Percentiles rank a stretch among this genome's conserved stretches.
These are phyloP conservation scores for Austropuccinia psidii DNA, from an alignment of 1,284 basidiomycete genomes.

Conservation along the genomic window DNA sequence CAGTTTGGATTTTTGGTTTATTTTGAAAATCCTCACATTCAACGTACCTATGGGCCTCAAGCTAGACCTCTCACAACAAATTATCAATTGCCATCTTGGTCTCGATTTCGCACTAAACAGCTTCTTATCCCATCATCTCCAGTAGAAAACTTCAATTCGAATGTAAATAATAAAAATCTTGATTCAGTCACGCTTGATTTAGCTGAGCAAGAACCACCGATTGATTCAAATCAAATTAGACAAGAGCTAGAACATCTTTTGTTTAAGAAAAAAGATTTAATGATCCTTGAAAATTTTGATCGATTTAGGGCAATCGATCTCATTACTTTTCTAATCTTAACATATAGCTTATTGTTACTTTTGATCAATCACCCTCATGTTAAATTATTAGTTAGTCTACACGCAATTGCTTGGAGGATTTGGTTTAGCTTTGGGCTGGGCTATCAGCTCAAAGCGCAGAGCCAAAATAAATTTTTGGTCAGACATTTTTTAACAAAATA, in stretches of 20 bases:
- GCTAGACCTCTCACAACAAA: conserved; percentile 39
- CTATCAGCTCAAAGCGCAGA: conserved; percentile 71
- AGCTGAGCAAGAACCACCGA: conserved; percentile 1
- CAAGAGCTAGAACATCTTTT: conserved; percentile 85
- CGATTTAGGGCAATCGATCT: conserved; percentile 66
- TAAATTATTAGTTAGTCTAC: conserved; percentile 61
- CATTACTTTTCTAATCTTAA: conserved; percentile 57
- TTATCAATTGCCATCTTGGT: conserved; percentile 14
- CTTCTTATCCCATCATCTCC: conserved; percentile 13
- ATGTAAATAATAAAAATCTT: no score
- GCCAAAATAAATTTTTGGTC: conserved; percentile 77
- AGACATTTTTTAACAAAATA: conserved; percentile 77
- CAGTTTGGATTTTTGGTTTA: conserved; percentile 94
- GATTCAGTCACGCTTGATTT: not conserved
- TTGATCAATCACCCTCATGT: conserved; percentile 51
- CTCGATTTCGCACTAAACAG: conserved; percentile 2
- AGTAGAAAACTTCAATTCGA: not conserved
- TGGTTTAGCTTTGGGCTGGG: conserved; percentile 88
- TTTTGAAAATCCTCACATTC: conserved; percentile 88
- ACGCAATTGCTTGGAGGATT: conserved; percentile 75
- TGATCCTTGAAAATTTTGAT: conserved; percentile 75
- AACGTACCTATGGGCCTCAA: conserved; percentile 31
- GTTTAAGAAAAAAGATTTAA: conserved; percentile 71
- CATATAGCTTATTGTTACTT: conserved; percentile 55
- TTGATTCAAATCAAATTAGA: conserved; percentile 50